Evolutionary conservation across 305 asterid species (phyloP), one percentile per base, ranked within the genome.

Genomic region (Fraxinus baroniana): DNA sequence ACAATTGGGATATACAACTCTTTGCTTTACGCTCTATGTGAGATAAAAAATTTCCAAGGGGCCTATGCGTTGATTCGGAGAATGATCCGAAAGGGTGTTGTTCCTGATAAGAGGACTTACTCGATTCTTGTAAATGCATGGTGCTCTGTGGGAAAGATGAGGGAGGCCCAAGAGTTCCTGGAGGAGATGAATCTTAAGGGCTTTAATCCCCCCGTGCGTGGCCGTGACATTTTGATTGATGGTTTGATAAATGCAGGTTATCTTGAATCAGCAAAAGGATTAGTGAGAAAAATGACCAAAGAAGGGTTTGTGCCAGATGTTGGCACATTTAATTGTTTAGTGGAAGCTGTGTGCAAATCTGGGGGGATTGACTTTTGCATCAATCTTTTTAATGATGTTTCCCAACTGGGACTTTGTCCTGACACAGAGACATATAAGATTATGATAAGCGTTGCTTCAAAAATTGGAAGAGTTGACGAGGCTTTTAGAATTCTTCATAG

Each of bases 61-160:
- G 97, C 98, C 3, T 96, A 96, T 87, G 97, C 95, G 24, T 91
- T 96, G 95, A 86, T 96, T 33, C 87, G 98, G 35, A 91, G 98
- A 85, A 96, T 96, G 99, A 89, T 91, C 32, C 87, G 93, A 1
- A 95, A 88, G 89, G 94, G 91, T 68, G 78, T 83, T 76, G 83
- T 83, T 55, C 98, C 98, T 8, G 94, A 95, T 84, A 95, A 94
- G 86, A 91, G 82, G 87, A 95, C 96, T 26, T 95, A 93, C 68
- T 89, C 98, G 1, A 81, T 90, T 79, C 98, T 95, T 68, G 97
- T 95, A 70, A 92, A 93, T 37, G 98, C 95, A 20, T 95, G 99
- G 98, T 94, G 99, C 87, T 90, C 91, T 35, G 97, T 95, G 0
- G 99, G 99, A 85, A 95, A 95, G 88, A 89, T 95, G 99, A 90